These are phyloP conservation scores for Cladophialophora exuberans DNA, from an alignment of 2,329 filamentous ascomycete genomes.

Conservation along the genomic window DNA sequence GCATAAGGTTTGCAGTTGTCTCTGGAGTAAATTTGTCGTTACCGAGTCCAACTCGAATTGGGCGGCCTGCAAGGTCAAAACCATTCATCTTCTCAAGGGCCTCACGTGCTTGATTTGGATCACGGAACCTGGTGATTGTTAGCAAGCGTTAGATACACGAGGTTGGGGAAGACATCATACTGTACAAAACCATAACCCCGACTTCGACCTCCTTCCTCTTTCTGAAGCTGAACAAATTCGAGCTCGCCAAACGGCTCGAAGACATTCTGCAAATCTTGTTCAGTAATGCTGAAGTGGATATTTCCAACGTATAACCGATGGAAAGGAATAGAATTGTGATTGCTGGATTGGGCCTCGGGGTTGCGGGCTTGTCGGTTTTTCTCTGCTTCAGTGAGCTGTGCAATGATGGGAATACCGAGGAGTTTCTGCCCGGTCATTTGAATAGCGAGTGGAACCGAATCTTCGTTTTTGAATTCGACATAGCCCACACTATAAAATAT, in stretches of 20 bases:
- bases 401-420: slow-evolving; percentile 97
- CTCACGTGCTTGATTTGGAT: slow-evolving; percentile 87
- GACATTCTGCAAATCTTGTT: slow-evolving; percentile 91
- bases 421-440: slow-evolving; percentile 98
- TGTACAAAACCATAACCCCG: slow-evolving; percentile 98
- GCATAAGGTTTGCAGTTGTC: slow-evolving; percentile 87
- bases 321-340: slow-evolving; percentile 87
- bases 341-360: slow-evolving; percentile 67
- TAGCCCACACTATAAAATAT: slow-evolving; percentile 80
- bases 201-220: slow-evolving; percentile 87
- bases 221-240: slow-evolving; percentile 96
- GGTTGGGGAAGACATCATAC: slow-evolving; percentile 60
- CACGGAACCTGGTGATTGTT: slow-evolving; percentile 70
- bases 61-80: slow-evolving; percentile 95
- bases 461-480: slow-evolving; percentile 97
- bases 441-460: slow-evolving; percentile 88
- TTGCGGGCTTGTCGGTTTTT: slow-evolving; percentile 97
- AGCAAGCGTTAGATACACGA: slow-evolving; percentile 32
- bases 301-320: slow-evolving; percentile 98
- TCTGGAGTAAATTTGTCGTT: slow-evolving; percentile 99
- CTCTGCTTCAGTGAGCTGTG: slow-evolving; percentile 96
- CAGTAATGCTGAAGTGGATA: slow-evolving; percentile 98
- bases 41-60: slow-evolving; percentile 96
- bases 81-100: slow-evolving; percentile 99
- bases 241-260: slow-evolving; percentile 98